Base-by-base conservation (phyloP, 2,329 filamentous ascomycete species). In the Fusarium euwallaceae region DNA sequence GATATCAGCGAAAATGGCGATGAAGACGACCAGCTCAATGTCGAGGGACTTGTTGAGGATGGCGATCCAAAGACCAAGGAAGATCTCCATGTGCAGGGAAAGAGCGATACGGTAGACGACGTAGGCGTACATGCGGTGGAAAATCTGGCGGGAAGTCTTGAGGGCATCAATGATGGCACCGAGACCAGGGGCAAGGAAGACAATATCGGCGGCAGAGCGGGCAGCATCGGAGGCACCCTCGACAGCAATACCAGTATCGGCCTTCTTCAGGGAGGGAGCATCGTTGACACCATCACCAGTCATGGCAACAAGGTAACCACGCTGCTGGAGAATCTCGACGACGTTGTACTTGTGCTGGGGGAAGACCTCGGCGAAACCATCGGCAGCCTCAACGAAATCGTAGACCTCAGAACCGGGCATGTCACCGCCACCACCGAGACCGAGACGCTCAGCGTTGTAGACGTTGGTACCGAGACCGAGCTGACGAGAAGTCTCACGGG, bases 71-170 rank as follows among this genome's bases (percentile, higher is more conserved):
- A 97, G 90, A 83, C 94, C 95, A 61, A 97, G 90, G 89, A 95
- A 97, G 82, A 97, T 94, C 86, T 97, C 94, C 81, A 97, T 89
- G 83, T 98, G 95, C 75, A 97, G 91, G 17, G 95, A 97, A 80
- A 98, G 87, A 59, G 95, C 95, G 81, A 98, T 97, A 90, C 95
- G 94, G 88, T 97, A 97, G 80, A 97, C 93, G 76, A 98, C 94
- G 87, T 97, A 98, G 70, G 95, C 93, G 86, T 97, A 97, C 95
- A 98, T 97, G 80, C 95, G 94, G 87, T 97, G 95, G 89, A 97
- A 97, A 84, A 98, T 97, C 84, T 97, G 95, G 80, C 95, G 94
- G 36, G 94, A 96, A 76, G 94, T 97, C 88, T 97, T 97, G 78
- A 97, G 90, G 71, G 95, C 94, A 83, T 97, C 94, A 80, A 97